Evolutionary conservation across 331 rosid genomes (phyloP).

Genomic region (Acacia concinna): DNA sequence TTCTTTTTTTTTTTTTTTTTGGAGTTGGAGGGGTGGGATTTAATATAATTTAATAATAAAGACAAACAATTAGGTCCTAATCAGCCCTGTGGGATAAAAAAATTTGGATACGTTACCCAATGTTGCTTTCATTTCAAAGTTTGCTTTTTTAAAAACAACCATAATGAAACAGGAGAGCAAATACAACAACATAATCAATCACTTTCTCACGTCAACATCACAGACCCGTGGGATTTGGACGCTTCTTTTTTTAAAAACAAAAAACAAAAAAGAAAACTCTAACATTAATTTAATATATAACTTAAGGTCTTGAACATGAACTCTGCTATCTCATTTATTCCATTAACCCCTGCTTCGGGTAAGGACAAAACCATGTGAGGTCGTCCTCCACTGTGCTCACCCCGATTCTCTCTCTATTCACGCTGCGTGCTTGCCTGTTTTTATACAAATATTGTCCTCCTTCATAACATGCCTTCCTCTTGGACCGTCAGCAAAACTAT

Average conservation of each 20-base stretch:
- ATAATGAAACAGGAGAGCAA: slow-evolving; percentile 33
- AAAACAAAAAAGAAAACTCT: neutral
- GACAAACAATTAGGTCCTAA: slow-evolving; percentile 37
- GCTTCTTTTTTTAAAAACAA: neutral
- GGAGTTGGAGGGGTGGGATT: neutral
- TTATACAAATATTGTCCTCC: neutral
- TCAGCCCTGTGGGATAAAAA: slow-evolving; percentile 10
- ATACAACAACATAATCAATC: slow-evolving; percentile 46
- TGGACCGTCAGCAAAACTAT: neutral
- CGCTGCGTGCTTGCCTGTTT: neutral
- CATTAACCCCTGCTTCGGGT: neutral
- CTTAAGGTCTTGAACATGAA: too few relatives aligned
- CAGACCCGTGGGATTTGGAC: slow-evolving; percentile 51
- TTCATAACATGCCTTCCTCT: neutral
- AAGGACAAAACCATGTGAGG: neutral
- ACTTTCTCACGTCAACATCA: slow-evolving; percentile 53
- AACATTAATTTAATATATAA: neutral
- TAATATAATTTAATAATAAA: neutral
- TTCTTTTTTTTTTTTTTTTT: too few relatives aligned
- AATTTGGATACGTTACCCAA: slow-evolving; percentile 38
- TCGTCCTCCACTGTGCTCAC: neutral
- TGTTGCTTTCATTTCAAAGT: slow-evolving; percentile 62
- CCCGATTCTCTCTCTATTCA: neutral
- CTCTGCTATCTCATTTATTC: neutral
- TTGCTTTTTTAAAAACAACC: slow-evolving; percentile 21